Evolutionary conservation across 2,329 filamentous ascomycete genomes (phyloP), one percentile per base, ranked within the genome.

Genomic region (Elsinoe necatrix): DNA sequence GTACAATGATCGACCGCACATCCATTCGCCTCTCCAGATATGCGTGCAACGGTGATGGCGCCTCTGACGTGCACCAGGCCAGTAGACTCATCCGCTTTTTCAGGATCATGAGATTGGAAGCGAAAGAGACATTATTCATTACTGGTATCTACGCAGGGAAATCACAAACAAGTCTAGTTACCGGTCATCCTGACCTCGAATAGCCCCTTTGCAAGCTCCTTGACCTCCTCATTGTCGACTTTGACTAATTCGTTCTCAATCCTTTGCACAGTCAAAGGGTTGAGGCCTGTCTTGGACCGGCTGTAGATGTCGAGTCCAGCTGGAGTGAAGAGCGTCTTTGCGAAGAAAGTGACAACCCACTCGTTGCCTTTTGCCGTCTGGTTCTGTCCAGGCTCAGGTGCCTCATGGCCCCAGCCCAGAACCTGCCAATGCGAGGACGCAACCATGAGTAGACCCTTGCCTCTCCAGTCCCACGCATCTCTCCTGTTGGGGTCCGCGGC

Each of bases 311-410:
- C 89, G 27, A 95, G 65, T 0, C 89, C 89, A 57, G 89, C 87
- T 61, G 86, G 85, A 5, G 89, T 93, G 63, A 95, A 95, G 43
- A 91, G 63, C 21, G 87, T 95, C 65, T 87, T 84, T 61, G 85
- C 84, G 69, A 95, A 95, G 77, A 85, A 92, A 3, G 87, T 95
- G 12, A 95, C 87, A 1, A 81, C 82, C 87, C 87, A 95, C 31
- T 72, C 63, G 78, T 67, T 69, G 37, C 34, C 27, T 21, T 54
- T 34, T 43, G 41, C 23, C 39, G 58, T 35, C 18, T 43, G 18
- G 31, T 31, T 62, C 48, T 52, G 48, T 2, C 34, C 34, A 11
- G 48, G 34, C 31, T 52, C 48, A 7, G 52, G 60, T 54, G 71
- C 67, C 20, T 73, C 71, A 66, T 85, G 79, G 4, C 88, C 88